Base-by-base conservation (phyloP, 2,329 filamentous ascomycete species). In the Capronia epimyces region DNA sequence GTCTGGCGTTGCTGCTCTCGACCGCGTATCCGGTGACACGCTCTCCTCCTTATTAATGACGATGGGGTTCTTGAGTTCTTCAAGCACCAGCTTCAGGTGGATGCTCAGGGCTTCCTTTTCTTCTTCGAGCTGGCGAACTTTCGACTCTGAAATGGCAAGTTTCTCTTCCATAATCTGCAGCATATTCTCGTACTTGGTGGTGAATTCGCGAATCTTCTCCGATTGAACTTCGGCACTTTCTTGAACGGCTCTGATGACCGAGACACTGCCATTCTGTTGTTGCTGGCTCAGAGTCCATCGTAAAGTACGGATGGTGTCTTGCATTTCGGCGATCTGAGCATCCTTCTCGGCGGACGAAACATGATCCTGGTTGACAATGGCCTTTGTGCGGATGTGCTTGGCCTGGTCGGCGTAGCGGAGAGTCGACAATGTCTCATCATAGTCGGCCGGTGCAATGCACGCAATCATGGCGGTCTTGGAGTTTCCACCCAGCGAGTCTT, bases 391-490 rank as follows among this genome's bases (percentile, higher is more conserved):
- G 72, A 98, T 98, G 50, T 87, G 86, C 75, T 98, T 98, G 55
- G 93, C 93, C 70, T 97, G 91, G 68, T 98, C 91, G 16, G 93
- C 93, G 68, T 98, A 98, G 31, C 93, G 88, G 10, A 98, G 81
- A 1, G 93, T 98, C 2, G 89, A 95, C 1, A 98, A 79, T 0
- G 93, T 98, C 68, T 98, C 93, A 50, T 98, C 93, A 66, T 98
- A 97, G 71, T 98, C 93, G 0, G 87, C 84, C 0, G 93, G 93
- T 3, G 89, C 85, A 61, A 98, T 95, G 67, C 93, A 97, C 7
- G 93, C 93, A 63, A 98, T 96, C 93, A 98, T 98, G 56, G 93
- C 93, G 8, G 93, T 98, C 71, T 97, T 98, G 65, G 85, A 91
- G 76, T 98, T 98, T 49, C 93, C 93, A 10, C 93, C 93, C 0